A percentile compares a stretch with the other conserved stretches of the same genome.
Evolutionary conservation across 345 rosid species (phyloP).

Genomic region (Stellera chamaejasme): DNA sequence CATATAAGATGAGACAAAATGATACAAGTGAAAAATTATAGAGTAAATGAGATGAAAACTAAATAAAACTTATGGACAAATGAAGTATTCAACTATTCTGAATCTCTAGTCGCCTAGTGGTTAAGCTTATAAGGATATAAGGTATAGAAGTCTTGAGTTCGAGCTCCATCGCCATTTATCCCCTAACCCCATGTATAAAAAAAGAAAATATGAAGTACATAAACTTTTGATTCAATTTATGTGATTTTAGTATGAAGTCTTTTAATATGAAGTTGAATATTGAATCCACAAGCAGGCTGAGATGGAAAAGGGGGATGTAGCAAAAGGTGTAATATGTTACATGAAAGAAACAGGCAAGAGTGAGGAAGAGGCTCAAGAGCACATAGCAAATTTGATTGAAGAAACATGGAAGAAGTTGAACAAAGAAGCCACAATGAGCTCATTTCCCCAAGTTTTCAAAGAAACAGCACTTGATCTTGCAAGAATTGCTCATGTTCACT

Average conservation of each 20-base stretch:
- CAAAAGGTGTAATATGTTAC: conserved; percentile 25
- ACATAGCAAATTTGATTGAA: conserved; percentile 19
- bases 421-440: not conserved
- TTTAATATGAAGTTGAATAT: not conserved
- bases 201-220: too few relatives aligned
- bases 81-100: too few relatives aligned
- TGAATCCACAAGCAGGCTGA: conserved; percentile 25
- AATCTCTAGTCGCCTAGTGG: too few relatives aligned
- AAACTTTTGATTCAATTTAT: not conserved
- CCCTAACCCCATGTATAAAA: too few relatives aligned
- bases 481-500: conserved; percentile 20
- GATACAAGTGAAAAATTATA: too few relatives aligned
- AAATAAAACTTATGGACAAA: too few relatives aligned
- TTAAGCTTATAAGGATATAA: too few relatives aligned
- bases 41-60: too few relatives aligned
- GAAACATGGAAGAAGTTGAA: conserved; percentile 33
- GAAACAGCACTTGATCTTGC: conserved; percentile 22
- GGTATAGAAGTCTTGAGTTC: too few relatives aligned
- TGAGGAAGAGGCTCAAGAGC: conserved; percentile 19
- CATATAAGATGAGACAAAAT: too few relatives aligned
- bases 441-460: conserved; percentile 17
- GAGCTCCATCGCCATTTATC: too few relatives aligned
- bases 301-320: conserved; percentile 25
- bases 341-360: conserved; percentile 24
- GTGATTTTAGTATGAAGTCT: not conserved